Percentiles rank a stretch among this genome's conserved stretches.
Conservation (phyloP, 768 basidiomycete species). For the Arthromyces matolae region DNA sequence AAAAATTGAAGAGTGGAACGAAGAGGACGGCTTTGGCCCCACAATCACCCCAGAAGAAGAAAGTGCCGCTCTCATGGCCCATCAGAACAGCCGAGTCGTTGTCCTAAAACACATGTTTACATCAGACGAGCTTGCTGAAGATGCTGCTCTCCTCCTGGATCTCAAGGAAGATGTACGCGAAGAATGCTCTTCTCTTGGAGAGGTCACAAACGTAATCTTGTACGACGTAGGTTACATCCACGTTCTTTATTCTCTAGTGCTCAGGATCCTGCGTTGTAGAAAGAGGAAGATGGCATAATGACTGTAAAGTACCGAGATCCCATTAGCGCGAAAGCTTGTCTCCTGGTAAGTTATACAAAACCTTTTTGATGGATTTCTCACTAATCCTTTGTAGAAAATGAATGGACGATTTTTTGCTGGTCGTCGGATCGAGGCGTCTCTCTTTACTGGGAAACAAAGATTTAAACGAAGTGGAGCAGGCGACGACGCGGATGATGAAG, state of each 20-base stretch:
- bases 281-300: conserved; percentile 91
- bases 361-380: too few relatives aligned
- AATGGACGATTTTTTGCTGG: conserved; percentile 89
- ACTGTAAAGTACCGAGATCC: conserved; percentile 94
- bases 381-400: conserved; percentile 69
- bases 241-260: neutral
- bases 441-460: conserved; percentile 78
- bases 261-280: conserved; percentile 40
- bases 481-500: conserved; percentile 60
- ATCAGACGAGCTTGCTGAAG: conserved; percentile 78
- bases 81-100: conserved; percentile 73
- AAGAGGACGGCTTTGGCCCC: conserved; percentile 89
- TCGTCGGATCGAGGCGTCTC: conserved; percentile 72
- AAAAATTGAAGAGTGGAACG: conserved; percentile 92
- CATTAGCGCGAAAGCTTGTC: conserved; percentile 89
- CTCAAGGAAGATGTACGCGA: conserved; percentile 96
- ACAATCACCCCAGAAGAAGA: conserved; percentile 56
- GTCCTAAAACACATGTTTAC: conserved; percentile 97
- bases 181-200: conserved; percentile 84
- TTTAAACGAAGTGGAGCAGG: conserved; percentile 73
- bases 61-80: conserved; percentile 31
- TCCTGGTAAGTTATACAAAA: conserved; percentile 55
- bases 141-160: conserved; percentile 81
- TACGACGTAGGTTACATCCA: conserved; percentile 73
- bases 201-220: conserved; percentile 92